Evolutionary conservation across 2,329 filamentous ascomycete species (phyloP).

Genomic region (Penicillium vulpinum): DNA sequence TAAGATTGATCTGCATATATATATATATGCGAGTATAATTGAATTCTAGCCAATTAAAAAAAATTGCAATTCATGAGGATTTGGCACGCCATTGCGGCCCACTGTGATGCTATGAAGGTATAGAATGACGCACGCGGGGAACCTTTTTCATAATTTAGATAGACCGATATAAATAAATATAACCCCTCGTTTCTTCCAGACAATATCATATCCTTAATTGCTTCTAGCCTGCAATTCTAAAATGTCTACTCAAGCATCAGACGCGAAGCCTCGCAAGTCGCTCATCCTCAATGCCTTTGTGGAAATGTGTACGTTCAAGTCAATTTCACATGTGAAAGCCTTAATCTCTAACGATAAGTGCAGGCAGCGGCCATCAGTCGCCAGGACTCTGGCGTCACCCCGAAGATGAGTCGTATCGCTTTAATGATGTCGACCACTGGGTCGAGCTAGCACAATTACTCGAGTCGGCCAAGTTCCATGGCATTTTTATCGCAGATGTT

Average conservation of each 20-base stretch:
- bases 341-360: neutral
- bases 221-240: neutral
- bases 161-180: neutral
- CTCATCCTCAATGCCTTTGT: constrained; percentile 55
- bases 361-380: constrained; percentile 54
- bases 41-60: constrained; percentile 7
- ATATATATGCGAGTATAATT: constrained; percentile 6
- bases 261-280: constrained; percentile 42
- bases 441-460: constrained; percentile 60
- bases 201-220: neutral
- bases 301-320: constrained; percentile 45
- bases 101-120: constrained; percentile 35
- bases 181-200: neutral
- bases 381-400: constrained; percentile 66
- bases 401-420: constrained; percentile 61
- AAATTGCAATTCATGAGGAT: neutral
- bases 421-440: constrained; percentile 64
- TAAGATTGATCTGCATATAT: neutral
- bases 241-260: constrained; percentile 6
- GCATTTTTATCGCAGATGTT: constrained; percentile 68
- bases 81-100: constrained; percentile 36
- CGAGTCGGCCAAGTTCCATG: constrained; percentile 64
- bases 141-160: neutral
- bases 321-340: too few species aligned
- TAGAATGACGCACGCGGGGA: constrained; percentile 14